Conservation (phyloP, 2,329 filamentous ascomycete species). For the Talaromyces atroroseus region DNA sequence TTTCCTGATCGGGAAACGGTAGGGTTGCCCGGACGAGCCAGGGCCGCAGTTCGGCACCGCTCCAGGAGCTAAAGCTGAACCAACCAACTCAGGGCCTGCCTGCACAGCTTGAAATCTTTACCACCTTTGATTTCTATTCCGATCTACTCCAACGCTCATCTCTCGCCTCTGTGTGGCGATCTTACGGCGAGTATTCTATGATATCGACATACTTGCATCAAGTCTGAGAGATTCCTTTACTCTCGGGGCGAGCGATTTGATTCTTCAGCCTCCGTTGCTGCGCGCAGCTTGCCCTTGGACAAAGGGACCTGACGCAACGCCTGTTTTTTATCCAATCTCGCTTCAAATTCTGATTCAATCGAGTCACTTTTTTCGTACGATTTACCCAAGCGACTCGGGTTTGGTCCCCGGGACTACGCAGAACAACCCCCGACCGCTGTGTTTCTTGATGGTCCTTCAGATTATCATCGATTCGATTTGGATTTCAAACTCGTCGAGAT, state of each 20-base stretch:
- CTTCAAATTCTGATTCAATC: neutral
- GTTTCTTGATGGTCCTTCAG: neutral
- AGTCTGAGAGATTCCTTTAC: neutral
- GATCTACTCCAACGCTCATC: neutral
- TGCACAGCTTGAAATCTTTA: slow-evolving; percentile 3
- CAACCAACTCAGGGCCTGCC: too few species aligned
- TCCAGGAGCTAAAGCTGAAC: neutral
- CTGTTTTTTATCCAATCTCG: neutral
- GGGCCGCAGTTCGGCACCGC: neutral
- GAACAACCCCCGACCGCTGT: neutral
- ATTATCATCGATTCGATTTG: neutral
- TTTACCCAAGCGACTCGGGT: neutral
- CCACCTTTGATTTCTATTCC: neutral
- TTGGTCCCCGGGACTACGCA: neutral
- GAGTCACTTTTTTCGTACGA: neutral
- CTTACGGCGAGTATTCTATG: neutral
- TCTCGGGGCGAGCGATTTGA: neutral
- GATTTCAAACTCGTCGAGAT: neutral
- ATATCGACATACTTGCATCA: neutral
- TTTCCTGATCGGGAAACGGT: too few species aligned
- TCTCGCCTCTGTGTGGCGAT: neutral
- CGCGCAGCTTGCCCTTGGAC: neutral
- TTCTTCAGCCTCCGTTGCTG: neutral
- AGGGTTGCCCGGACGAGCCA: neutral
- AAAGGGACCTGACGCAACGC: neutral